These are phyloP conservation scores for Cryptococcus floricola DNA, from an alignment of 1,284 basidiomycete species.

Conservation along the genomic window DNA sequence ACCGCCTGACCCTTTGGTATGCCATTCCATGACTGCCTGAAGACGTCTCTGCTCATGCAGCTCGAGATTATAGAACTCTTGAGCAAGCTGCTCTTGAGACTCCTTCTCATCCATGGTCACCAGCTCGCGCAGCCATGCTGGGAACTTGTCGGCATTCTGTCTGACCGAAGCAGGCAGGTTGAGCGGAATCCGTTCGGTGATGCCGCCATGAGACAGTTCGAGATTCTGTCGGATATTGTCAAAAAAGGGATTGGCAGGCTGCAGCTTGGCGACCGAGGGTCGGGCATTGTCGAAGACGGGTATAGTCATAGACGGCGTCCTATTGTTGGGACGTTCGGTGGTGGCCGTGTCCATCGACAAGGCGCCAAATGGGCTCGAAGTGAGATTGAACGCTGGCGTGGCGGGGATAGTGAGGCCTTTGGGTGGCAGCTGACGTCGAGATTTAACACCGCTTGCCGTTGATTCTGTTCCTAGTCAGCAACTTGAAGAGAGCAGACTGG, in stretches of 20 bases:
- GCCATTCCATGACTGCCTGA: constrained; percentile 88
- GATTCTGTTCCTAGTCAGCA: constrained; percentile 16
- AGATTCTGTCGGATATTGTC: constrained; percentile 93
- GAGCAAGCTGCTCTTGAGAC: constrained; percentile 51
- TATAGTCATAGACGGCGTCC: not conserved
- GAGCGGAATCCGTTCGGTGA: constrained; percentile 75
- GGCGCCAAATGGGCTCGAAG: constrained; percentile 14
- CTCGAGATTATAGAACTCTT: constrained; percentile 83
- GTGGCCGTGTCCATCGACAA: constrained; percentile 1
- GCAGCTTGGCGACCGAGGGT: constrained; percentile 23
- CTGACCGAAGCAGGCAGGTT: constrained; percentile 62
- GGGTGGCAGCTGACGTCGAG: constrained; percentile 3
- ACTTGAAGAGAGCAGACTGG: not conserved
- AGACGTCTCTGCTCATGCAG: constrained; percentile 83
- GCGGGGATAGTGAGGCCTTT: constrained; percentile 12
- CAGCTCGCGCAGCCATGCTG: constrained; percentile 74
- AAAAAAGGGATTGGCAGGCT: constrained; percentile 78
- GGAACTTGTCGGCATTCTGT: constrained; percentile 66
- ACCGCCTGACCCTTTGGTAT: constrained; percentile 54
- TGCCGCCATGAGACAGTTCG: constrained; percentile 77
- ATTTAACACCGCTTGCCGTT: constrained; percentile 12
- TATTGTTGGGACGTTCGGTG: constrained; percentile 7
- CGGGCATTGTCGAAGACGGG: not conserved
- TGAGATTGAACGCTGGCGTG: constrained; percentile 12
- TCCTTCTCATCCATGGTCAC: constrained; percentile 61